These are phyloP conservation scores for Medicago arabica DNA, from an alignment of 306 rosid genomes.

Conservation along the genomic window DNA sequence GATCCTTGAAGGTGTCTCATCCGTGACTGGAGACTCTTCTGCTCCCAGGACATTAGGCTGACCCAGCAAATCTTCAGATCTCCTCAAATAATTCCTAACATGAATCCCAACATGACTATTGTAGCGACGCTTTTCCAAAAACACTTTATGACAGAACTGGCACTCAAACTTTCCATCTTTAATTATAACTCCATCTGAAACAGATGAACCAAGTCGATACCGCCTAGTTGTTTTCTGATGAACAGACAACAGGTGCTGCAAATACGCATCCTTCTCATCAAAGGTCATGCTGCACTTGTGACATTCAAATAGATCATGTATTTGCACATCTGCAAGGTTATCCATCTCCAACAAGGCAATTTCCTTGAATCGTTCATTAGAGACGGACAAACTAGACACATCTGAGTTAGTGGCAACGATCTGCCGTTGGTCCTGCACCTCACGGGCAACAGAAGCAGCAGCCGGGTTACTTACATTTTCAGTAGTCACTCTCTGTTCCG, in stretches of 20 bases:
- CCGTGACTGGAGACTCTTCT: slow-evolving; percentile 58
- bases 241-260: slow-evolving; percentile 77
- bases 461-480: slow-evolving; percentile 55
- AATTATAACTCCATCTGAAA: slow-evolving; percentile 90
- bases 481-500: slow-evolving; percentile 41
- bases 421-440: slow-evolving; percentile 52
- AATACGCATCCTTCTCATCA: slow-evolving; percentile 74
- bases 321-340: slow-evolving; percentile 82
- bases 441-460: slow-evolving; percentile 43
- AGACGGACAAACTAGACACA: slow-evolving; percentile 37
- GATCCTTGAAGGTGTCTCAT: slow-evolving; percentile 60
- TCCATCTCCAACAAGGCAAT: slow-evolving; percentile 58
- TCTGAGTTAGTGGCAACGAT: slow-evolving; percentile 45
- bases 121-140: slow-evolving; percentile 83
- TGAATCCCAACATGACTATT: slow-evolving; percentile 93
- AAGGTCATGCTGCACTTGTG: slow-evolving; percentile 82
- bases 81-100: slow-evolving; percentile 82
- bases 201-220: slow-evolving; percentile 87
- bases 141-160: slow-evolving; percentile 93
- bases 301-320: slow-evolving; percentile 84
- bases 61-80: slow-evolving; percentile 63
- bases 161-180: slow-evolving; percentile 91
- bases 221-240: slow-evolving; percentile 87
- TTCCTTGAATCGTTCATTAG: slow-evolving; percentile 57
- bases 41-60: slow-evolving; percentile 42